Conservation (phyloP, 2,329 filamentous ascomycete species). For the Grosmannia penicillata region DNA sequence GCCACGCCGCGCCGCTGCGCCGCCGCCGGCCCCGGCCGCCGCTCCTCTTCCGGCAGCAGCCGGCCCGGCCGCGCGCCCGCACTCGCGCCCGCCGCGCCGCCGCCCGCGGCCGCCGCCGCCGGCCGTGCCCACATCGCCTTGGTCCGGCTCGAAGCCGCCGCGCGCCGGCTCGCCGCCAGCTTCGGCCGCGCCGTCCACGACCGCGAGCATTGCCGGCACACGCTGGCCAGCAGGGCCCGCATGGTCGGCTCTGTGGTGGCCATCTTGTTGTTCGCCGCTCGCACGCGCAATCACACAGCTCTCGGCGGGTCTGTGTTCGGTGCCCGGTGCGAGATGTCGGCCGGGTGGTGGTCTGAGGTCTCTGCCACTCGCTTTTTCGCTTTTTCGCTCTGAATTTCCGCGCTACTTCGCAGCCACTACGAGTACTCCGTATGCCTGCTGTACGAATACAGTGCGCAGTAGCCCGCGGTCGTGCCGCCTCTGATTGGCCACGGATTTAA, state of each 20-base stretch:
- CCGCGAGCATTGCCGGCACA: conserved; percentile 13
- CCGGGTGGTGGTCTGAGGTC: no score
- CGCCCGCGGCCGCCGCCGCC: background rate
- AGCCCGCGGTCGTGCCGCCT: no score
- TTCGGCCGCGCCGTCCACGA: background rate
- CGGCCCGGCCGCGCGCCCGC: background rate
- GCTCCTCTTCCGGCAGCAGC: background rate
- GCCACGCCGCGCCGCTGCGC: background rate
- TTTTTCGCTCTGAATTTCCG: background rate
- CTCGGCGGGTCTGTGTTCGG: no score
- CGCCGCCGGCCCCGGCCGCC: background rate
- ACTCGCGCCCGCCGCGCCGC: background rate
- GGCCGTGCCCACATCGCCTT: background rate
- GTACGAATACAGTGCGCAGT: no score
- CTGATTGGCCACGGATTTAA: conserved; percentile 8
- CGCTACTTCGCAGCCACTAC: no score
- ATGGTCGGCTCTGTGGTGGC: conserved; percentile 9
- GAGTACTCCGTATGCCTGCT: no score
- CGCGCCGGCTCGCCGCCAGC: background rate
- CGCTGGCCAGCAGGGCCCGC: conserved; percentile 11
- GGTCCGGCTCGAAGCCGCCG: background rate
- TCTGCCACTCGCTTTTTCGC: no score
- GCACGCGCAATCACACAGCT: background rate
- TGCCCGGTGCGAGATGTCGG: no score
- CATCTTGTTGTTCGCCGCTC: background rate